Evolutionary conservation across 2,329 filamentous ascomycete genomes (phyloP), one percentile per base, ranked within the genome.

Genomic region (Knufia fluminis): DNA sequence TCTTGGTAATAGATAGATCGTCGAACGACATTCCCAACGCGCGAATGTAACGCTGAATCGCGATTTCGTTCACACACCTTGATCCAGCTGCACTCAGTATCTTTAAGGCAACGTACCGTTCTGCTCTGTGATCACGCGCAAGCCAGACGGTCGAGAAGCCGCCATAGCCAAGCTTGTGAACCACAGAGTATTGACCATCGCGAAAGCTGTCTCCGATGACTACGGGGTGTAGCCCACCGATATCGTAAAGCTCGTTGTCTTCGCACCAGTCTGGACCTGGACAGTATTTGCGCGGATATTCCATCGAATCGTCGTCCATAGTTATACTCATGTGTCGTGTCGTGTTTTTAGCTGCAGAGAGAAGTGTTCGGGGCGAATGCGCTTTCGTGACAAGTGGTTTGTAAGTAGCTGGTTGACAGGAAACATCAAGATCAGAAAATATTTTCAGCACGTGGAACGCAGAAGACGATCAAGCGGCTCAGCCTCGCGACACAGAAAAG

Each of bases 191-290:
- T 4, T 46, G 49, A 14, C 52, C 59, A 24, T 59, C 24, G 10
- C 54, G 50, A 10, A 68, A 53, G 4, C 14, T 33, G 45, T 64
- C 59, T 8, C 61, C 64, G 1, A 68, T 53, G 1, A 42, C 45
- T 7, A 67, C 54, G 14, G 64, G 63, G 46, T 68, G 62, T 46
- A 63, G 66, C 9, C 65, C 58, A 31, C 56, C 53, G 2, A 58
- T 59, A 10, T 48, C 14, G 40, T 67, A 65, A 10, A 52, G 33
- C 53, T 64, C 61, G 20, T 64, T 61, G 12, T 23, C 40, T 43
- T 43, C 40, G 22, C 8, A 9, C 16, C 8, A 19, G 23, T 43
- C 40, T 24, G 22, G 40, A 6, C 17, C 22, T 24, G 40, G 40
- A 8, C 17, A 19, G n/a, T 43, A 43, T 43, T 24, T 19, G 26